Evolutionary conservation across 495 filamentous ascomycete species (phyloP), one percentile per base, ranked within the genome.

Genomic region (Platismatia glauca): DNA sequence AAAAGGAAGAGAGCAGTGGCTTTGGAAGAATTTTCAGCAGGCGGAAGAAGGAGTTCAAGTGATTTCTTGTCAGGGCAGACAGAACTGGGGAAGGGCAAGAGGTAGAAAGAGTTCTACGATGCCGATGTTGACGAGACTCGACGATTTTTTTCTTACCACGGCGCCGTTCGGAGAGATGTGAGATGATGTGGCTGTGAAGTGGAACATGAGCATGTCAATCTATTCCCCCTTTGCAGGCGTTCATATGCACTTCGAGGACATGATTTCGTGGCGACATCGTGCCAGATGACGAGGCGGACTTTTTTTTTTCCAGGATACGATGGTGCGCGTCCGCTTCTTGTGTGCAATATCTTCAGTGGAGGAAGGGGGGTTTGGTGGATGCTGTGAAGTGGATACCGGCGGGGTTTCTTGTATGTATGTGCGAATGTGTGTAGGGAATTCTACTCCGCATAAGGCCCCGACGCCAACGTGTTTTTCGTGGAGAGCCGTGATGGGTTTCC

Each of bases 1-100:
- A 64, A n/a, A 65, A 59, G 43, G 57, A 56, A 55, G 59, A 50
- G n/a, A 57, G 65, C 22, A 44, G 61, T 43, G 63, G 46, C 22
- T 64, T 59, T 34, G 64, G 63, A 20, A 58, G 41, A 24, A 63
- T 63, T 31, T 63, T 63, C 5, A 22, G 64, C 24, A 37, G 60
- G 55, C 24, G 38, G 48, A 60, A 69, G 58, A 62, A 56, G 38
- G 60, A 62, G 5, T 11, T 46, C 3, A 38, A 55, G 29, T 62
- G 38, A 46, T 24, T 24, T 2, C 20, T 12, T 46, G n/a, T 8
- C 43, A 22, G 5, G 15, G 5, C 1, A 16, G 20, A 41, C 16
- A 22, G 20, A 22, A 16, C 48, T 18, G 27, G 48, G 2, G 6
- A 18, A 3, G 15, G n/a, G 20, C 12, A 4, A 12, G 9, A 0